Percentiles rank a stretch among this genome's conserved stretches.
Conservation (phyloP, 192 early-diverging fungal species). For the Podila horticola region DNA sequence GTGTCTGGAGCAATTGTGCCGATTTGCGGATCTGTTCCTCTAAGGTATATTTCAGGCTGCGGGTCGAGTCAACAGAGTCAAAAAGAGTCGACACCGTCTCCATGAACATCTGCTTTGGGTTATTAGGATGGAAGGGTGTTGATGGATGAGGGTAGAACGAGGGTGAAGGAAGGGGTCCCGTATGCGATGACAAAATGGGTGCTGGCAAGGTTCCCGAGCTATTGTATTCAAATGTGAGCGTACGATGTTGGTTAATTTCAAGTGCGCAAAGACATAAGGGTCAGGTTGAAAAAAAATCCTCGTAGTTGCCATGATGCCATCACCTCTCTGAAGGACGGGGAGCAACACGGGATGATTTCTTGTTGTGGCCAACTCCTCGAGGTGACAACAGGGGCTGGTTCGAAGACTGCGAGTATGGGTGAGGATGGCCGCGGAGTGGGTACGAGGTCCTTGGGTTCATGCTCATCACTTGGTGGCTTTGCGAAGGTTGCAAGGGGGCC, state of each 20-base stretch:
- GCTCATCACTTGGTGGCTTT: slow-evolving; percentile 44
- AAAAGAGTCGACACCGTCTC: slow-evolving; percentile 64
- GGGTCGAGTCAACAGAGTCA: slow-evolving; percentile 69
- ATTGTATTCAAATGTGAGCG: neutral
- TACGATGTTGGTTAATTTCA: neutral
- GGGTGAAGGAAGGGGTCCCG: slow-evolving; percentile 54
- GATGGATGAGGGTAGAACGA: slow-evolving; percentile 66
- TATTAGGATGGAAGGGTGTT: slow-evolving; percentile 48
- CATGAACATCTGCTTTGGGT: slow-evolving; percentile 63
- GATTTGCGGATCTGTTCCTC: slow-evolving; percentile 83
- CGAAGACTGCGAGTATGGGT: slow-evolving; percentile 32
- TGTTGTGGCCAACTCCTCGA: slow-evolving; percentile 22
- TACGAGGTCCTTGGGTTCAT: slow-evolving; percentile 44
- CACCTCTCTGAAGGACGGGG: slow-evolving; percentile 29
- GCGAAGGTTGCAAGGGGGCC: slow-evolving; percentile 59
- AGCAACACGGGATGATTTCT: slow-evolving; percentile 26
- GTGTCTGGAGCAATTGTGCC: slow-evolving; percentile 74
- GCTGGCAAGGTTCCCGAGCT: slow-evolving; percentile 41
- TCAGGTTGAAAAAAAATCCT: neutral
- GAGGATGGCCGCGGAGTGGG: slow-evolving; percentile 35
- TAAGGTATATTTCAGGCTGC: slow-evolving; percentile 70
- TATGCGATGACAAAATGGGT: slow-evolving; percentile 48
- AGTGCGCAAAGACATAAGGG: neutral
- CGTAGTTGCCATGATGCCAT: neutral
- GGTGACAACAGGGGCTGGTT: slow-evolving; percentile 47